Evolutionary conservation across 306 rosid species (phyloP).

Genomic region (Sesbania bispinosa): DNA sequence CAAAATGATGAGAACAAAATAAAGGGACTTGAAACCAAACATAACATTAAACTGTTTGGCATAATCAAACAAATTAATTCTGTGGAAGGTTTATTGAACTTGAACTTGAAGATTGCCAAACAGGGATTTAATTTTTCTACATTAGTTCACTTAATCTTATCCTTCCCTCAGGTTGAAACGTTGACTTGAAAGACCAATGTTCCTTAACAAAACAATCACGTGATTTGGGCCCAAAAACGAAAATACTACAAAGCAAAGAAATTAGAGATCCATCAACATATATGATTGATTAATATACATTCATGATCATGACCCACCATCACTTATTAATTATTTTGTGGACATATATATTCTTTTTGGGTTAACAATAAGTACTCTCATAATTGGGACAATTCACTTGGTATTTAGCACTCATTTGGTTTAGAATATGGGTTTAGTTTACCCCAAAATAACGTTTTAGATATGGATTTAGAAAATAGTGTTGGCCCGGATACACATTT

Average conservation of each 20-base stretch:
- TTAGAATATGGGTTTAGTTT: too few species aligned
- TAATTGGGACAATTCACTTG: too few species aligned
- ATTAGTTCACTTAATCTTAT: neutral
- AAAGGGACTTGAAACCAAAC: neutral
- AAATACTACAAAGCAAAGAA: neutral
- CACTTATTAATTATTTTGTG: neutral
- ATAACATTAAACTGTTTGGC: neutral
- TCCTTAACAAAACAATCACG: slow-evolving; percentile 1
- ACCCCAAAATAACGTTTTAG: too few species aligned
- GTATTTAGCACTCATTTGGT: too few species aligned
- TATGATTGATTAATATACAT: neutral
- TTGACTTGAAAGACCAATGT: neutral
- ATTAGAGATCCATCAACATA: neutral
- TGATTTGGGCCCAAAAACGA: slow-evolving; percentile 13
- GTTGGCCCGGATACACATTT: too few species aligned
- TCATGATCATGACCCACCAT: slow-evolving; percentile 21
- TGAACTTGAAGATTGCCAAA: neutral
- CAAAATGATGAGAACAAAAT: neutral
- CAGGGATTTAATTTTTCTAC: neutral
- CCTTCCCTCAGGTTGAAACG: neutral
- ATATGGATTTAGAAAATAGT: too few species aligned
- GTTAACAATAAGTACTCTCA: too few species aligned
- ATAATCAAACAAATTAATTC: neutral
- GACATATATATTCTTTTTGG: too few species aligned
- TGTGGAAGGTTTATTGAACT: neutral